Base-by-base conservation (phyloP, 768 basidiomycete species). In the Mycena floridula region DNA sequence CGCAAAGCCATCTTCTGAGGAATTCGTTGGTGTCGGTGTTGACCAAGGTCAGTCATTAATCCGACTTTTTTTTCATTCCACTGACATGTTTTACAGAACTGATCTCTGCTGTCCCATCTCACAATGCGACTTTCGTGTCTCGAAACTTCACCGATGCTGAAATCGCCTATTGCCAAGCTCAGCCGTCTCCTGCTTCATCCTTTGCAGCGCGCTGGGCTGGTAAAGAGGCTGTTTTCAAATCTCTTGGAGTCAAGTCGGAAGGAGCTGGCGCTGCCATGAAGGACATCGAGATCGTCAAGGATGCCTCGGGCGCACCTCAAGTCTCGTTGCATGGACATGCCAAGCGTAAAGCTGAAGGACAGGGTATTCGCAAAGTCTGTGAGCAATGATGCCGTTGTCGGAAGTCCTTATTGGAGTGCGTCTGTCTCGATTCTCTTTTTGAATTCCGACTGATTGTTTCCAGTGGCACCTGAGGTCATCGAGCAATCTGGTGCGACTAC, bases 161-260 rank as follows among this genome's bases (percentile, higher is more conserved):
- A 67, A 77, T 85, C 53, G 67, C 75, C 9, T 97, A 98, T 72
- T 97, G 94, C 66, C 73, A 68, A 41, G 54, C 76, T n/a, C 92
- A 97, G 56, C 84, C 95, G 2, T 89, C 88, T 39, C 81, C 89
- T 15, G 64, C 77, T 1, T 86, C 96, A 7, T 97, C 95, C 2
- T 93, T 96, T 59, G 95, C 96, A 18, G 94, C 89, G 26, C 87
- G 94, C 45, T 99, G 96, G 95, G 89, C 79, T 23, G 95, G 91
- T 42, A 99, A 98, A 67, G 96, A 98, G 63, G 95, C 94, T 3
- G 81, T 87, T 43, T 97, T 98, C 82, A 98, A 98, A 70, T 88
- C 92, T 4, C 76, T 99, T 1, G 88, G 90, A 18, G 85, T 92
- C 36, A 68, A 82, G 16, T 92, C 89, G 3, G 87, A 90, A 64